A percentile compares a stretch with the other conserved stretches of the same genome.
Evolutionary conservation across 495 filamentous ascomycete species (phyloP).

Genomic region (Beverwykella pulmonaria): DNA sequence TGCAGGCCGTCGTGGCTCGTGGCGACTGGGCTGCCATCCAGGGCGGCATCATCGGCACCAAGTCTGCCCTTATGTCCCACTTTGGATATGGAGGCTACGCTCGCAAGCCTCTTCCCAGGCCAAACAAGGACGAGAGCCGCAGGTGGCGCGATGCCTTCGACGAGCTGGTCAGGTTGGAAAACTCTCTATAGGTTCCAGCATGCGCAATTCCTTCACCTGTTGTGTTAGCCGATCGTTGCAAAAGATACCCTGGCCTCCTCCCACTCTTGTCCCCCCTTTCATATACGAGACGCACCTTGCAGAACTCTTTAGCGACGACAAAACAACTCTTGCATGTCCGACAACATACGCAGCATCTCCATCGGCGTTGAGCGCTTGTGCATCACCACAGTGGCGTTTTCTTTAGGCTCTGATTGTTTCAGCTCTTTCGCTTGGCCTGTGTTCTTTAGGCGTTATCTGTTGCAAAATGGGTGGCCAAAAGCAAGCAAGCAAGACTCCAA

Average conservation of each 20-base stretch:
- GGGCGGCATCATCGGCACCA: conserved; percentile 83
- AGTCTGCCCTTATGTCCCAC: conserved; percentile 72
- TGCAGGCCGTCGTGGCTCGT: conserved; percentile 78
- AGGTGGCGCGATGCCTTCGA: conserved; percentile 71
- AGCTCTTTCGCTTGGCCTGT: not conserved
- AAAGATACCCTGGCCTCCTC: conserved; percentile 21
- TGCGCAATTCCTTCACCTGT: not conserved
- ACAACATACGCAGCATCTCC: conserved; percentile 26
- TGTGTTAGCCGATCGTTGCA: conserved; percentile 30
- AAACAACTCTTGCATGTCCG: conserved; percentile 23
- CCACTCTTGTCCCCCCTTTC: conserved; percentile 10
- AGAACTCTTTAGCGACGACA: conserved; percentile 16
- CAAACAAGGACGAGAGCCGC: conserved; percentile 59
- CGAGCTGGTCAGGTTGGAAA: conserved; percentile 74
- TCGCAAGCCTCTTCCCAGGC: conserved; percentile 74
- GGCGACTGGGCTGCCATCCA: conserved; percentile 90
- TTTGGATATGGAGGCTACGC: conserved; percentile 79
- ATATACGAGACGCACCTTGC: not conserved
- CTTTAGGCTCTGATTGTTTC: conserved; percentile 5
- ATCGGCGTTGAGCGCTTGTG: conserved; percentile 37
- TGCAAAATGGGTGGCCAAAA: conserved; percentile 30
- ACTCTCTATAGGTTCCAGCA: conserved; percentile 33
- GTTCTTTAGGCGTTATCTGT: conserved; percentile 31
- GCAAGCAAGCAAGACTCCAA: conserved; percentile 23
- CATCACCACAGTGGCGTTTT: conserved; percentile 38